Evolutionary conservation across 805 yeast species (phyloP).

Genomic region (Kurtzmaniella cleridarum): DNA sequence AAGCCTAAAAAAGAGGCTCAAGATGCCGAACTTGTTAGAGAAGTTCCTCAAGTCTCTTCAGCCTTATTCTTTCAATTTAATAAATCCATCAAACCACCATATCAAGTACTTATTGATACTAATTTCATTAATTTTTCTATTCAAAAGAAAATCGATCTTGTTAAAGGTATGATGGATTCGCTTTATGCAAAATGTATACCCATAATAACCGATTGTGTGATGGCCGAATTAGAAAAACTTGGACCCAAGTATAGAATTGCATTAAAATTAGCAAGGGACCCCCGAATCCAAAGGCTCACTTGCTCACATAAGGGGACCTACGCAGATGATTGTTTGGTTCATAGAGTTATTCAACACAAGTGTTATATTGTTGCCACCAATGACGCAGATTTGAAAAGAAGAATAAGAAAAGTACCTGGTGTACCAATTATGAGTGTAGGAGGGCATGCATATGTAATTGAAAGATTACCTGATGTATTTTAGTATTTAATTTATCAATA

Average conservation of each 20-base stretch:
- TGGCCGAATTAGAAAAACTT: conserved; percentile 94
- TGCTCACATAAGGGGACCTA: conserved; percentile 95
- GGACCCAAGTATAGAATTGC: conserved; percentile 96
- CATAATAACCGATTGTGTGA: conserved; percentile 91
- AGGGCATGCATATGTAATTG: conserved; percentile 84
- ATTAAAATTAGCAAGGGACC: conserved; percentile 85
- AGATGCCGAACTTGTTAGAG: conserved; percentile 60
- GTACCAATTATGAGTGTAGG: conserved; percentile 97
- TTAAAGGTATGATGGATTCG: conserved; percentile 96
- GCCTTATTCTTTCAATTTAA: conserved; percentile 93
- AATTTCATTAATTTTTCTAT: conserved; percentile 95
- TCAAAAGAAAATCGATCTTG: conserved; percentile 90
- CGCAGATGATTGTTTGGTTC: conserved; percentile 96
- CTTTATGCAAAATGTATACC: conserved; percentile 94
- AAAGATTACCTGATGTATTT: conserved; percentile 92
- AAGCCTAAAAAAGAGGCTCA: conserved; percentile 32
- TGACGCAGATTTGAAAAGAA: conserved; percentile 92
- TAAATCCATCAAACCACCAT: conserved; percentile 95
- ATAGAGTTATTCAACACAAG: conserved; percentile 91
- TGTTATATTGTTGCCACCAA: conserved; percentile 97
- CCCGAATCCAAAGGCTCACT: conserved; percentile 77
- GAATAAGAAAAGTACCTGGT: conserved; percentile 95
- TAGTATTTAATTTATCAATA: conserved; percentile 16
- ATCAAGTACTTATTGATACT: conserved; percentile 92
- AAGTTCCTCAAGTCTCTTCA: conserved; percentile 86